Base-by-base conservation (phyloP, 805 yeast genomes). In the Candida succiphila region DNA sequence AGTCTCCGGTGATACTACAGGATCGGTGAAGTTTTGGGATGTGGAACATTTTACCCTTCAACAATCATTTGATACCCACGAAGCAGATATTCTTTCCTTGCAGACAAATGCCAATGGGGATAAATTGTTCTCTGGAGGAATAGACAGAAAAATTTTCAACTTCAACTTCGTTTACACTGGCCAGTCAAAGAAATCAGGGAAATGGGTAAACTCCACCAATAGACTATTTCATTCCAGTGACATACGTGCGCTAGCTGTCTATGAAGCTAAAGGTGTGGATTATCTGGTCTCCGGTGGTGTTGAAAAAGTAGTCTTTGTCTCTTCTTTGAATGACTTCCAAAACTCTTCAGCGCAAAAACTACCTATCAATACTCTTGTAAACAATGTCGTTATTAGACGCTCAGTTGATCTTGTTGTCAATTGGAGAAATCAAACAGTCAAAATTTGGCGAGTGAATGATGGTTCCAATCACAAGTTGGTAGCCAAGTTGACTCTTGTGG, bases 1-100 rank as follows among this genome's bases (percentile, higher is more conserved):
- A 37, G 94, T 85, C n/a, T 76, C 87, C 39, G 98, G 97, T 35
- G 99, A 92, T 60, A 87, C 96, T 5, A 89, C 96, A 1, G 99
- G 99, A 2, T 69, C 83, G 7, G 73, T 92, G 33, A 89, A 89
- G 56, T 71, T 92, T 42, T 92, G 99, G 99, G 95, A 89, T 48
- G 65, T 80, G 41, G 69, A 72, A 31, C 78, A 74, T 44, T 77
- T 76, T 44, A 78, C 95, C 1, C 61, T 92, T 38, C 64, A 75
- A 33, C 97, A 89, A 56, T 75, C 82, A 17, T 87, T 86, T 55
- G 71, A 75, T 42, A 75, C 75, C 9, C 97, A 92, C 51, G 94
- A 82, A 31, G 96, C 95, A 1, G 99, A 92, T 67, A 84, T 88
- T 4, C 63, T 92, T 42, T 73, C 86, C 37, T 60, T 92, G 31